Evolutionary conservation across 1,139 yeast genomes (phyloP), one percentile per base, ranked within the genome.

Genomic region (Arxiozyma bovina): DNA sequence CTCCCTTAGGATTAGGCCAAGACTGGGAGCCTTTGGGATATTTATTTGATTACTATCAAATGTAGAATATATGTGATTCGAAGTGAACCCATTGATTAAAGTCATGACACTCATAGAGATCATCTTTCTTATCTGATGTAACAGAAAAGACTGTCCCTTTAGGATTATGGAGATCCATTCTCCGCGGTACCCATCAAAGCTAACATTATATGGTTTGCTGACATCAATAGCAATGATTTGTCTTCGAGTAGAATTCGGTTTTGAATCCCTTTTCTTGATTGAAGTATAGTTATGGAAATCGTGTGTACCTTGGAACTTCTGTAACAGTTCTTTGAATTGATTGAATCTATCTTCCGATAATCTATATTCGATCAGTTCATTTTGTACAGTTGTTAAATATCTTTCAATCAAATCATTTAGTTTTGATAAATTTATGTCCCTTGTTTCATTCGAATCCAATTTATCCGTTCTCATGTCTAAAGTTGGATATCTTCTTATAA

Each of bases 131-230:
- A 90, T 90, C 74, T 90, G 97, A 70, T 90, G 96, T 57, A 90
- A 76, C 96, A 90, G 89, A 70, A 90, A 90, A n/a, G 96, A 87
- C 70, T 90, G 96, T 1, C 97, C 97, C 67, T 90, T 96, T 58
- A 90, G 85, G 70, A 88, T 88, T 65, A 90, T 82, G 1, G 95
- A 85, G 2, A 87, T 77, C 96, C 96, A 90, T 65, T 90, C 96
- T 65, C 90, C 96, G 5, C 94, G 86, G 50, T 87, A 63, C 85
- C 30, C 85, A 27, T 27, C 30, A 27, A 27, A 27, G 61, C 83
- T 83, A 59, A 89, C 87, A 50, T 85, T 80, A 67, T 86, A 85
- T 1, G 96, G 96, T 1, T 86, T 90, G 9, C 86, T 77, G 0
- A 87, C 90, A 0, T 78, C 75, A 53, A 90, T 75, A 11, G 77